Base-by-base conservation (phyloP, 768 basidiomycete genomes). In the Leccinum uliginosum region DNA sequence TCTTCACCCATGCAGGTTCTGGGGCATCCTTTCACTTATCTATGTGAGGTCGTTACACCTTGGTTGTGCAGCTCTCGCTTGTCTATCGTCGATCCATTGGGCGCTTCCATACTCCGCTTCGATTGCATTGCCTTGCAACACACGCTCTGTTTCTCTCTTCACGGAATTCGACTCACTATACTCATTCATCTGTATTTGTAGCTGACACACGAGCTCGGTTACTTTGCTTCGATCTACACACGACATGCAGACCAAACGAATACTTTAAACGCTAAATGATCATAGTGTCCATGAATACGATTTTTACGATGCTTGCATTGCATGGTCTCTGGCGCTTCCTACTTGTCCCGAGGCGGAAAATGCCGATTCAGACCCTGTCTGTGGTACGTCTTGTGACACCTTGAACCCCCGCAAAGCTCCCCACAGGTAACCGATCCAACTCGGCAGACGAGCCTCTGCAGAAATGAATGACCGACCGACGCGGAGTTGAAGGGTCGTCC, bases 181-280 rank as follows among this genome's bases (percentile, higher is more conserved):
- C 53, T 55, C 67, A 63, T 57, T 29, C 66, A 68, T 56, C 38
- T 67, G 66, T 67, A 67, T 38, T 57, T 44, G 57, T 68, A 66
- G 23, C 56, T 54, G 44, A 66, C 34, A 46, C 56, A 56, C 21
- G 47, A 44, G 50, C 26, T 50, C n/a, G 52, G 46, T 51, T 51
- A 52, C 43, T 54, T 54, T 66, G 65, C 64, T 63, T 35, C 51
- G 59, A 68, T 66, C 56, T 68, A 68, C 30, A 29, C 51, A 53
- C n/a, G 17, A 35, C 50, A 54, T 53, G 30, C 35, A 59, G 44
- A 51, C 21, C 38, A 40, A 44, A 53, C 46, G 59, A 62, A 51
- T 46, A 12, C 29, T 54, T 40, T 46, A 35, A 40, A 59, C 45
- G 38, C 50, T 35, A 50, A 27, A 24, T 40, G 62, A 58, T 50